Conservation (phyloP, 768 basidiomycete species). For the Leccinum subgranulosum region DNA sequence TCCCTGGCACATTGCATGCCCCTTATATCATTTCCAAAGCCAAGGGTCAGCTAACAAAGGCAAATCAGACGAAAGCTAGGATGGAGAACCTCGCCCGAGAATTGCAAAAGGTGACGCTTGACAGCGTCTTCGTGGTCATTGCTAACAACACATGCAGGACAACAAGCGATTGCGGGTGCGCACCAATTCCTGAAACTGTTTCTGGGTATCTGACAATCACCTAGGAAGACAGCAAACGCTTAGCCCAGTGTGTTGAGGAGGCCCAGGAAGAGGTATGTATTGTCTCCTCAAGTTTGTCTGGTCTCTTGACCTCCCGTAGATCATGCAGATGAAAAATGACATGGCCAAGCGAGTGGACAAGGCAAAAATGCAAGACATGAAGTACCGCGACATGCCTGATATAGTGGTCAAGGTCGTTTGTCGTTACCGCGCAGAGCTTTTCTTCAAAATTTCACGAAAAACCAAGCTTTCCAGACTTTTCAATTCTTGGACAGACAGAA, state of each 20-base stretch:
- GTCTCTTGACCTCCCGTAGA: slow-evolving; percentile 38
- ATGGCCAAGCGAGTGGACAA: slow-evolving; percentile 78
- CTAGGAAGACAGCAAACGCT: slow-evolving; percentile 82
- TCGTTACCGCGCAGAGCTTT: slow-evolving; percentile 85
- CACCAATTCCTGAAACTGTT: slow-evolving; percentile 2
- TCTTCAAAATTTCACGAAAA: slow-evolving; percentile 91
- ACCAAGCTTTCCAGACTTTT: slow-evolving; percentile 81
- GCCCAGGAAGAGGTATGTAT: slow-evolving; percentile 73
- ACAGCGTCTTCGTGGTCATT: slow-evolving; percentile 6
- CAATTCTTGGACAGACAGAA: slow-evolving; percentile 85
- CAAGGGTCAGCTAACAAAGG: slow-evolving; percentile 81
- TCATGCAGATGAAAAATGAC: slow-evolving; percentile 78
- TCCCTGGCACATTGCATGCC: slow-evolving; percentile 1
- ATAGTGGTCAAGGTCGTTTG: slow-evolving; percentile 88
- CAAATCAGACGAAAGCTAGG: slow-evolving; percentile 84
- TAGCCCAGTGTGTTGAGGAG: slow-evolving; percentile 79
- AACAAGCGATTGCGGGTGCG: slow-evolving; percentile 84
- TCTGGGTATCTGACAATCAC: slow-evolving; percentile 21
- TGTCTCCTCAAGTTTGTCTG: not conserved
- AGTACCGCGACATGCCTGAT: slow-evolving; percentile 84
- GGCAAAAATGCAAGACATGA: slow-evolving; percentile 73
- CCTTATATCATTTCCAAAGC: slow-evolving; percentile 42
- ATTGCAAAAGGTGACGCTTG: slow-evolving; percentile 68
- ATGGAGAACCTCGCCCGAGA: slow-evolving; percentile 90
- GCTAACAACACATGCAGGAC: slow-evolving; percentile 49